Evolutionary conservation across 2,329 filamentous ascomycete genomes (phyloP).

Genomic region (Trichoderma aggressivum): DNA sequence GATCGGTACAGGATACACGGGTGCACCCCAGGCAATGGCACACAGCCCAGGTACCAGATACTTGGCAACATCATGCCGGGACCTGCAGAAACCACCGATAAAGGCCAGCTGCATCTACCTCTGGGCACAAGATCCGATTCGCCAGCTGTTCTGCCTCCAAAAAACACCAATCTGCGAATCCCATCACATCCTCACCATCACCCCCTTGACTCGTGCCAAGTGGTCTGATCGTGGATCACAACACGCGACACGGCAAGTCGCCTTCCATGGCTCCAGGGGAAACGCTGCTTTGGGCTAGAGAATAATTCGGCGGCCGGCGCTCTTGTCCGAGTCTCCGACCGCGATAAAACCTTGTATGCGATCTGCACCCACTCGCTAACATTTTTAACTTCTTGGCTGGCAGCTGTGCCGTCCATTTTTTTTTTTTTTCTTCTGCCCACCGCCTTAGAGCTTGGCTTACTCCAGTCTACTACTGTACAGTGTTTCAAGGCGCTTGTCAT

Average conservation of each 20-base stretch:
- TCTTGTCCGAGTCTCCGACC: slow-evolving; percentile 9
- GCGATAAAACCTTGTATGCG: slow-evolving; percentile 3
- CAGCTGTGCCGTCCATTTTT: neutral
- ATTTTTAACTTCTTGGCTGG: neutral
- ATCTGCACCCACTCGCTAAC: neutral
- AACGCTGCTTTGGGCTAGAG: neutral
- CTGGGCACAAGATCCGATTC: neutral
- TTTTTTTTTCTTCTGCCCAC: neutral
- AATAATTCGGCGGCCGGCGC: neutral
- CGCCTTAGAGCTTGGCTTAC: slow-evolving; percentile 1
- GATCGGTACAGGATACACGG: neutral
- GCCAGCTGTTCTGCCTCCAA: neutral
- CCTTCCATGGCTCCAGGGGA: slow-evolving; percentile 1
- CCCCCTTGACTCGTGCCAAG: slow-evolving; percentile 1
- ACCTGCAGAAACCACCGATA: neutral
- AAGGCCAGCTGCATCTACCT: neutral
- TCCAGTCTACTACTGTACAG: neutral
- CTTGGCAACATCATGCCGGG: neutral
- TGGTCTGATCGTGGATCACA: slow-evolving; percentile 13
- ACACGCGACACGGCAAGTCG: neutral
- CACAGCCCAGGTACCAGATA: neutral
- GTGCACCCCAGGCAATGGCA: fast-evolving
- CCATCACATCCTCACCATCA: neutral
- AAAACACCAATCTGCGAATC: neutral
- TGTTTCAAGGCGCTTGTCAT: neutral